phyloP scores from a whole-genome alignment of 768 basidiomycete genomes.

The Clathrus columnatus region DNA sequence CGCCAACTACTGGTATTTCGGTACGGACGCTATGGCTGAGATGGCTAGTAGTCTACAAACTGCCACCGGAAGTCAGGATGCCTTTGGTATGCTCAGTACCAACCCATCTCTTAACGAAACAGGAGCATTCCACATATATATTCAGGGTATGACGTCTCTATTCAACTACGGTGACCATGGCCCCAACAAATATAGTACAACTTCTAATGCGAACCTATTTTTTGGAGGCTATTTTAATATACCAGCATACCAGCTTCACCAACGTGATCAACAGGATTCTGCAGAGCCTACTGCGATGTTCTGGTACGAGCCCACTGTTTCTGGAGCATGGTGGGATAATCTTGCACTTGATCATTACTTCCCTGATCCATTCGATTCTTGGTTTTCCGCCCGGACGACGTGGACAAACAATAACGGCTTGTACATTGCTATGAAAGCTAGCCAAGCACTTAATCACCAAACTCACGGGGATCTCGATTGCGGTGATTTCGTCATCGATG shows the following conservation, averaged over 20 bases:
- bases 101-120: conserved; percentile 71
- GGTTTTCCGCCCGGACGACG: conserved; percentile 85
- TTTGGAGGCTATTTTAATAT: conserved; percentile 61
- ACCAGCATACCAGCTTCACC: conserved; percentile 76
- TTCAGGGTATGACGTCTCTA: conserved; percentile 71
- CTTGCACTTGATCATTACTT: conserved; percentile 79
- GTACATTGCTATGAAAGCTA: conserved; percentile 86
- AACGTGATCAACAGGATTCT: conserved; percentile 79
- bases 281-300: conserved; percentile 78
- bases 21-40: conserved; percentile 85
- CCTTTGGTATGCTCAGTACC: conserved; percentile 53
- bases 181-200: conserved; percentile 91
- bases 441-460: conserved; percentile 72
- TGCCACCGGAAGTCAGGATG: conserved; percentile 68
- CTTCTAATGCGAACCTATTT: conserved; percentile 81
- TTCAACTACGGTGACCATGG: conserved; percentile 83
- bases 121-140: conserved; percentile 85
- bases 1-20: conserved; percentile 93
- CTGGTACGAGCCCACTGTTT: conserved; percentile 83
- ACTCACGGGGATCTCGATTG: conserved; percentile 92
- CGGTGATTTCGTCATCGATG: conserved; percentile 94
- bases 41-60: conserved; percentile 73
- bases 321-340: conserved; percentile 90
- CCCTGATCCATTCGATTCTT: conserved; percentile 59
- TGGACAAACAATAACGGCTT: conserved; percentile 85